phyloP scores from a whole-genome alignment of 805 yeast species.

The Yamadazyma kitorensis region DNA sequence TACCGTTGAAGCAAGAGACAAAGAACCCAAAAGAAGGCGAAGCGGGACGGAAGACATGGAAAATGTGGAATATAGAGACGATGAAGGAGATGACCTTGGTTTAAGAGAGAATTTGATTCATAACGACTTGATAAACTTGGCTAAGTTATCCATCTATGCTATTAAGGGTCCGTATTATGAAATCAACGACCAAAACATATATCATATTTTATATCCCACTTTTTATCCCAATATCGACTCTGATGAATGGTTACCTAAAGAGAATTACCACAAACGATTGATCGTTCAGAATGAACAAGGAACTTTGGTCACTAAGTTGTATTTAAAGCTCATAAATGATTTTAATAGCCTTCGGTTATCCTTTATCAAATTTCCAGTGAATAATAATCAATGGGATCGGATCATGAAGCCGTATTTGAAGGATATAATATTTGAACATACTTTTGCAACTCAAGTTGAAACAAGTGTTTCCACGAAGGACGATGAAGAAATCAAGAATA shows the following conservation, averaged over 20 bases:
- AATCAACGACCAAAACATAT: slow-evolving; percentile 40
- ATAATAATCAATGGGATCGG: slow-evolving; percentile 25
- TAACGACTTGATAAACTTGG: slow-evolving; percentile 29
- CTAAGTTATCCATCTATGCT: slow-evolving; percentile 39
- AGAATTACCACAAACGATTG: slow-evolving; percentile 16
- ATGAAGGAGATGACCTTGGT: background rate
- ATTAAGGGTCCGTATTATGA: slow-evolving; percentile 38
- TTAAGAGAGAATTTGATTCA: slow-evolving; percentile 30
- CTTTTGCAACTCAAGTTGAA: background rate
- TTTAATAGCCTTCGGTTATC: slow-evolving; percentile 21
- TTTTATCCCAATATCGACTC: slow-evolving; percentile 42
- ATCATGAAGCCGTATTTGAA: slow-evolving; percentile 29
- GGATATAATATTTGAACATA: slow-evolving; percentile 27
- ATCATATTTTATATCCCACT: slow-evolving; percentile 43
- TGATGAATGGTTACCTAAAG: slow-evolving; percentile 37
- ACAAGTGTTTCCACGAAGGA: background rate
- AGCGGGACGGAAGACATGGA: background rate
- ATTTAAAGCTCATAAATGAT: slow-evolving; percentile 12
- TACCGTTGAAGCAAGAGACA: background rate
- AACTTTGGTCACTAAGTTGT: background rate
- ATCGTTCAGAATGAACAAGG: slow-evolving; percentile 10
- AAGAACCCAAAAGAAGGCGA: background rate
- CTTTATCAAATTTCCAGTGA: slow-evolving; percentile 23
- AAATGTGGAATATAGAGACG: slow-evolving; percentile 1
- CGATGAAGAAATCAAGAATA: slow-evolving; percentile 8